A percentile compares a stretch with the other conserved stretches of the same genome.
These are phyloP conservation scores for Fusarium nelsonii DNA, from an alignment of 2,329 filamentous ascomycete species.

Conservation along the genomic window DNA sequence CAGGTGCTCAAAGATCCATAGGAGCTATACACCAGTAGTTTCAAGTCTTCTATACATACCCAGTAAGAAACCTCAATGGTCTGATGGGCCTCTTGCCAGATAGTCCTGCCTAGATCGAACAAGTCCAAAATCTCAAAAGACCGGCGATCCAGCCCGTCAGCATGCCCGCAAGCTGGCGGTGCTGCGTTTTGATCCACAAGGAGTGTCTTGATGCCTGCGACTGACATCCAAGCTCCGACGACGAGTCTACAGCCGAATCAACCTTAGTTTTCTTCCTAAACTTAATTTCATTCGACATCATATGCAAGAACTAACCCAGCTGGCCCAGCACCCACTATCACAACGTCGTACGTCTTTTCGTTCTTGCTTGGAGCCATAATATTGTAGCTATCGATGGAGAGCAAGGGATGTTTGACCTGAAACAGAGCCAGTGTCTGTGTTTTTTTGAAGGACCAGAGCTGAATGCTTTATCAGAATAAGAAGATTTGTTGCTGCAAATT, in stretches of 20 bases:
- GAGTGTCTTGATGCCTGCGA: neutral
- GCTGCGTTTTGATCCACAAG: neutral
- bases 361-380: neutral
- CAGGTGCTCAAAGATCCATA: no score
- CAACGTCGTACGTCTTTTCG: neutral
- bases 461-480: no score
- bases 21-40: no score
- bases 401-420: neutral
- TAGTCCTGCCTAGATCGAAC: neutral
- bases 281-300: neutral
- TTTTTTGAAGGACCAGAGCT: no score
- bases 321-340: slow-evolving; percentile 1
- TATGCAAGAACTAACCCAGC: neutral
- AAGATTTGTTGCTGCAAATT: no score
- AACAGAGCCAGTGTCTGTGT: no score
- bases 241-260: neutral
- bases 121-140: slow-evolving; percentile 1
- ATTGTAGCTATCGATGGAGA: neutral
- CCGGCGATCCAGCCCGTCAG: neutral
- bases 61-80: neutral
- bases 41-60: neutral
- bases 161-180: neutral
- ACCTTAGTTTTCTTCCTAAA: neutral
- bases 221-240: neutral
- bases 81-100: neutral